Percentiles rank a stretch among this genome's conserved stretches.
Conservation (phyloP, 2,329 filamentous ascomycete genomes). For the Cytospora piceicola region DNA sequence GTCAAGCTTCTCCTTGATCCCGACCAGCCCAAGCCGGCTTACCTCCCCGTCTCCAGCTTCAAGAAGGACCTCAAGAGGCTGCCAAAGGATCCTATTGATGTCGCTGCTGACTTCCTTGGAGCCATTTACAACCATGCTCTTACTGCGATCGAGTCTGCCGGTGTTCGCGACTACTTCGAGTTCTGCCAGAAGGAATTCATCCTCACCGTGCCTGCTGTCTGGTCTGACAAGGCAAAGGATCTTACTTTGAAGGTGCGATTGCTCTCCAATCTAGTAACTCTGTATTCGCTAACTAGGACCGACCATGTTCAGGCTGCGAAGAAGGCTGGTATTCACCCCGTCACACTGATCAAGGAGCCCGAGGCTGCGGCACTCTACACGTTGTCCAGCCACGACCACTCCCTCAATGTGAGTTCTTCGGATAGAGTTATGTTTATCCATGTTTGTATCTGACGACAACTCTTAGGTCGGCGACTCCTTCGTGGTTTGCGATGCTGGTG, state of each 20-base stretch:
- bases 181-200: constrained; percentile 28
- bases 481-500: constrained; percentile 12
- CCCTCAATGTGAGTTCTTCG: neutral
- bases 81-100: constrained; percentile 10
- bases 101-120: constrained; percentile 22
- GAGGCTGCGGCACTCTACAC: constrained; percentile 20
- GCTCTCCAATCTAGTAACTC: fast-evolving
- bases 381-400: neutral
- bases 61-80: neutral
- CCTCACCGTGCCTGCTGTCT: constrained; percentile 34
- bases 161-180: neutral
- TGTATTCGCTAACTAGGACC: constrained; percentile 21
- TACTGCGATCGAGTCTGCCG: neutral
- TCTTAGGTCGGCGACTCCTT: constrained; percentile 3
- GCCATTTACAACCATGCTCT: constrained; percentile 23
- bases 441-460: too few relatives aligned
- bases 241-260: constrained; percentile 19
- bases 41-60: neutral
- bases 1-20: constrained; percentile 29
- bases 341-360: constrained; percentile 19
- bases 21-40: neutral
- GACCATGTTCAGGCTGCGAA: constrained; percentile 23
- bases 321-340: constrained; percentile 15
- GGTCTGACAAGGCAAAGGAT: constrained; percentile 34
- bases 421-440: too few relatives aligned